Evolutionary conservation across 2,329 filamentous ascomycete species (phyloP).

Genomic region (Botrytis fragariae): DNA sequence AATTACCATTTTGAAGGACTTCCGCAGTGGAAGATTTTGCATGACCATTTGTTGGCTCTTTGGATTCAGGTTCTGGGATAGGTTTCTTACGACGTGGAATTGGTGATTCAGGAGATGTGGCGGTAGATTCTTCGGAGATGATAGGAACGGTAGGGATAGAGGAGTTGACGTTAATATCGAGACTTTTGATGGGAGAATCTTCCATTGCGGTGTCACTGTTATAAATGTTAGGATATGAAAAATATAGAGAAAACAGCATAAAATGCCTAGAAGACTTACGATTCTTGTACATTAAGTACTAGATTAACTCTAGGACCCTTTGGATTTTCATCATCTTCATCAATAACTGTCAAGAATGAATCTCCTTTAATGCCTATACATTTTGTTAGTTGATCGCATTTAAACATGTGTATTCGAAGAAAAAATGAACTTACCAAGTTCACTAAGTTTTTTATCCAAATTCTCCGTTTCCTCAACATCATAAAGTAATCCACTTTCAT

Average conservation of each 20-base stretch:
- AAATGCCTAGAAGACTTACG: slow-evolving; percentile 45
- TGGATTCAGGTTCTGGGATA: not conserved
- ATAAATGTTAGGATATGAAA: not conserved
- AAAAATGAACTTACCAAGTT: slow-evolving; percentile 57
- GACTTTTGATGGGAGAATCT: slow-evolving; percentile 53
- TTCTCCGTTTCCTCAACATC: slow-evolving; percentile 89
- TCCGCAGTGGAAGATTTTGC: not conserved
- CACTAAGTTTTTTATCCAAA: slow-evolving; percentile 71
- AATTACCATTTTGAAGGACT: slow-evolving; percentile 20
- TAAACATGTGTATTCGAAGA: not conserved
- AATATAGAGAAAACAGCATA: not conserved
- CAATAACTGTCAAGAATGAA: slow-evolving; percentile 79
- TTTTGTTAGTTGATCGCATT: not conserved
- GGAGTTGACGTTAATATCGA: slow-evolving; percentile 31
- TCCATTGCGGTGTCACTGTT: slow-evolving; percentile 35
- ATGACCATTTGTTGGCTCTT: slow-evolving; percentile 24
- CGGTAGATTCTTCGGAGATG: slow-evolving; percentile 20
- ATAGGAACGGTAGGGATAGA: slow-evolving; percentile 32
- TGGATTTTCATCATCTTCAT: slow-evolving; percentile 69
- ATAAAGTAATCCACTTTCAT: slow-evolving; percentile 75
- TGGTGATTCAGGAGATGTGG: slow-evolving; percentile 26
- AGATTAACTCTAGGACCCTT: slow-evolving; percentile 81
- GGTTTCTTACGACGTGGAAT: slow-evolving; percentile 35
- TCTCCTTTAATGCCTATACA: slow-evolving; percentile 62
- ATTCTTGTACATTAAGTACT: slow-evolving; percentile 65